Percentiles rank a stretch among this genome's conserved stretches.
phyloP scores from a whole-genome alignment of 495 filamentous ascomycete species.

The Aspergillus nanangensis region DNA sequence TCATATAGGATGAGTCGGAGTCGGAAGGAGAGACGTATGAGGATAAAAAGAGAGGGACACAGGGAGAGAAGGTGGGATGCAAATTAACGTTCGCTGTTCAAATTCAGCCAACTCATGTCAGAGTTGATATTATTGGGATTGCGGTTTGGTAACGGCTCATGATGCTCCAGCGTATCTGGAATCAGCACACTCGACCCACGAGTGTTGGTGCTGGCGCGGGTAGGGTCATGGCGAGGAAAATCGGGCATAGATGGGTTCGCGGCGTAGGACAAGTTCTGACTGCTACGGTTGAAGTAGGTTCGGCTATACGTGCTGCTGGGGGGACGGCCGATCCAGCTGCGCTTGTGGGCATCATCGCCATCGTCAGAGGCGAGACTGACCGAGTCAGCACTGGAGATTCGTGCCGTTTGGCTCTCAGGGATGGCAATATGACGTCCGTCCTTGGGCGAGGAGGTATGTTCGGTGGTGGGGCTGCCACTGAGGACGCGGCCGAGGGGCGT shows the following conservation, averaged over 20 bases:
- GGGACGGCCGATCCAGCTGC: conserved; percentile 46
- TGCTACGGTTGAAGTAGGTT: conserved; percentile 41
- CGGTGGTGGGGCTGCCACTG: conserved; percentile 65
- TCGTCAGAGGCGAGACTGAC: conserved; percentile 53
- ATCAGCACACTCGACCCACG: conserved; percentile 34
- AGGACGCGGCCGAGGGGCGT: conserved; percentile 49
- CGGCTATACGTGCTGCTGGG: conserved; percentile 59
- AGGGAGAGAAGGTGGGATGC: too few species aligned
- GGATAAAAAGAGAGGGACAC: too few species aligned
- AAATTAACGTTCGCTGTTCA: conserved; percentile 35
- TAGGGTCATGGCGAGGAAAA: conserved; percentile 10
- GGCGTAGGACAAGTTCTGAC: conserved; percentile 23
- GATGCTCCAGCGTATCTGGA: conserved; percentile 36
- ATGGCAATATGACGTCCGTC: conserved; percentile 35
- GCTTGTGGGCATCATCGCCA: conserved; percentile 47
- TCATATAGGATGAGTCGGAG: too few species aligned
- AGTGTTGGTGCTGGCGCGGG: conserved; percentile 17
- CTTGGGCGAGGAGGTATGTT: conserved; percentile 38
- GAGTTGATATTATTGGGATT: conserved; percentile 29
- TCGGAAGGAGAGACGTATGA: too few species aligned
- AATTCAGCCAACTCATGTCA: conserved; percentile 79
- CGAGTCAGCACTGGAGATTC: conserved; percentile 58
- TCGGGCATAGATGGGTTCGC: conserved; percentile 9
- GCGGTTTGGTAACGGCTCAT: conserved; percentile 34
- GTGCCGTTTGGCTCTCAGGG: conserved; percentile 55